Base-by-base conservation (phyloP, 768 basidiomycete species). In the Boletus edulis region DNA sequence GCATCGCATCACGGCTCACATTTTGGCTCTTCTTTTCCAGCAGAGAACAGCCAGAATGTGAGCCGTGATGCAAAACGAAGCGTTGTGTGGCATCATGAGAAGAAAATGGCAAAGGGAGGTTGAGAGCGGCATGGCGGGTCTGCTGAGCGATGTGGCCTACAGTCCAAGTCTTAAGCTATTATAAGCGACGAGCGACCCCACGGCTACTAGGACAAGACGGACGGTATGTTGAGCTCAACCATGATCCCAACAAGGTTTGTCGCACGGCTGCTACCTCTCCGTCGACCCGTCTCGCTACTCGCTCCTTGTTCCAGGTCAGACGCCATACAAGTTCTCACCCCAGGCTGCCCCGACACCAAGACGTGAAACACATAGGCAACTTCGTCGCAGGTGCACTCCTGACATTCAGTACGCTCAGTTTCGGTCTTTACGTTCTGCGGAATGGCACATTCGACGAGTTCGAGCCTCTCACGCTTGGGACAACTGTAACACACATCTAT, bases 361-460 rank as follows among this genome's bases (percentile, higher is more conserved):
- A 62, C n/a, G n/a, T 52, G 31, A 18, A 31, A 14, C 54, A 27
- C 9, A 13, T 57, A 11, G 52, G 61, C 29, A 55, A 27, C 35
- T 55, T 69, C 42, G 55, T 60, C 27, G 32, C 40, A 15, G 63
- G 63, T 14, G 50, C 68, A 2, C 29, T 70, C 29, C 9, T 69
- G 17, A 34, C 58, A 4, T 41, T 70, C 38, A 64, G 68, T 6
- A 32, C 61, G 4, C 57, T 64, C 5, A 63, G 57, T 24, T 43
- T 61, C 12, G 52, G 68, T 14, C 49, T 62, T 27, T 47, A 71
- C n/a, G 52, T 51, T 46, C 49, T 66, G 5, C 48, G 51, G 38
- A 41, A 56, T 5, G 29, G 31, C 27, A 8, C n/a, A 15, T 41
- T 54, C 2, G 41, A 59, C 6, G 50, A 17, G 15, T 49, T 52